Percentiles rank a stretch among this genome's conserved stretches.
phyloP scores from a whole-genome alignment of 495 filamentous ascomycete species.

The Podospora australis region DNA sequence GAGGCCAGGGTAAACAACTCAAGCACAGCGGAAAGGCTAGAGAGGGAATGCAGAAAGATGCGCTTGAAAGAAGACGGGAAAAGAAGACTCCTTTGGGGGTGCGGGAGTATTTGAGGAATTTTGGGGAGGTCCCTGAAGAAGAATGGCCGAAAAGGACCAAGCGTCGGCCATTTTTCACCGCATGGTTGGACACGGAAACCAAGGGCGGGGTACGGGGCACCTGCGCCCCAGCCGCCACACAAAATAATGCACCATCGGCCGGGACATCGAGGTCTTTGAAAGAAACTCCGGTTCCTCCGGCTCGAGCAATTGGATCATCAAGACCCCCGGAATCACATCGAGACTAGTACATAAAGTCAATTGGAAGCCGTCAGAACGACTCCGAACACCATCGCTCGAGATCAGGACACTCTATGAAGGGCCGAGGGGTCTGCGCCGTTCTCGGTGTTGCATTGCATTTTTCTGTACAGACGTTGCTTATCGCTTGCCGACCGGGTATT shows the following conservation, averaged over 20 bases:
- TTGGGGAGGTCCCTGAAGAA: slow-evolving; percentile 17
- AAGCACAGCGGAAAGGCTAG: slow-evolving; percentile 3
- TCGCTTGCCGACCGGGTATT: slow-evolving; percentile 16
- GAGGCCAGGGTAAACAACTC: slow-evolving; percentile 6
- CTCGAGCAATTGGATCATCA: not conserved
- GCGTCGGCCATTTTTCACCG: slow-evolving; percentile 23
- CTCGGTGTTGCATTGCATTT: slow-evolving; percentile 1
- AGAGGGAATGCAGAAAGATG: slow-evolving; percentile 6
- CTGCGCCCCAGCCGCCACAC: slow-evolving; percentile 5
- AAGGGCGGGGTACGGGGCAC: slow-evolving; percentile 16
- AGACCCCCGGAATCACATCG: not conserved
- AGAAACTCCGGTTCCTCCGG: slow-evolving; percentile 5
- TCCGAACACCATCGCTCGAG: slow-evolving; percentile 1
- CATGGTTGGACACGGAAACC: slow-evolving; percentile 13
- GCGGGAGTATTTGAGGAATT: slow-evolving; percentile 34
- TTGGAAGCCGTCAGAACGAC: not conserved
- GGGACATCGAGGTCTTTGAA: not conserved
- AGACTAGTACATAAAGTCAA: not conserved
- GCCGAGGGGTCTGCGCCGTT: not conserved
- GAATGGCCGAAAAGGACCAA: slow-evolving; percentile 15
- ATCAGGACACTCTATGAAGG: not conserved
- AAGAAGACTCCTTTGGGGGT: slow-evolving; percentile 13
- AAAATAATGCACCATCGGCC: slow-evolving; percentile 14
- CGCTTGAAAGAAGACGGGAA: slow-evolving; percentile 24
- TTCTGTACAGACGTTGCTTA: slow-evolving; percentile 17